A percentile compares a stretch with the other conserved stretches of the same genome.
phyloP scores from a whole-genome alignment of 2,329 filamentous ascomycete genomes.

The Trichoderma citrinoviride region DNA sequence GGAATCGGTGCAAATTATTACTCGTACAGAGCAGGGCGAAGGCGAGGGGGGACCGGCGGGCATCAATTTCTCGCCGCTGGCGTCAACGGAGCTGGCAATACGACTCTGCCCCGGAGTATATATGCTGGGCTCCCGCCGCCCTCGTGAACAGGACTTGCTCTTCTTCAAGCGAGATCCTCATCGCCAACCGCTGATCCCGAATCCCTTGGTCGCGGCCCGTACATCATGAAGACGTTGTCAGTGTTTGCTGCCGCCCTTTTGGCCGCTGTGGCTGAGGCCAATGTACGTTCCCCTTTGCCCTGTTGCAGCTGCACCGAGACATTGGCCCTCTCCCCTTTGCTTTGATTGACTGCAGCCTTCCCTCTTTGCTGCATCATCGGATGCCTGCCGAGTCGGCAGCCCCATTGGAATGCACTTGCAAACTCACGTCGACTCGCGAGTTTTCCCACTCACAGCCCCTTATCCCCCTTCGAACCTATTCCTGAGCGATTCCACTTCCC shows the following conservation, averaged over 20 bases:
- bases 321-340: conserved; percentile 7
- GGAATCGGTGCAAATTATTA: background rate
- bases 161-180: conserved; percentile 15
- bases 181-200: conserved; percentile 17
- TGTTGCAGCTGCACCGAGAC: background rate
- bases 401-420: background rate
- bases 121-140: conserved; percentile 12
- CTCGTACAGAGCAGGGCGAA: background rate
- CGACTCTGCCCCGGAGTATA: conserved; percentile 12
- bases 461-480: background rate
- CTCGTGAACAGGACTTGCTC: background rate
- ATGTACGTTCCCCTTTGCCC: conserved; percentile 20
- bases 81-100: conserved; percentile 7
- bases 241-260: conserved; percentile 35
- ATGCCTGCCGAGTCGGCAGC: background rate
- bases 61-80: background rate
- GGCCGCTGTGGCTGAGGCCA: conserved; percentile 32
- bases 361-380: background rate
- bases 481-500: background rate
- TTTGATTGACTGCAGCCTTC: background rate
- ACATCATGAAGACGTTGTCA: conserved; percentile 37
- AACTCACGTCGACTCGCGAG: conserved; percentile 3
- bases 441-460: background rate
- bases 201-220: conserved; percentile 21
- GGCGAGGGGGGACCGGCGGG: background rate